A percentile compares a stretch with the other conserved stretches of the same genome.
These are phyloP conservation scores for Aspergillus steynii DNA, from an alignment of 495 filamentous ascomycete species.

Conservation along the genomic window DNA sequence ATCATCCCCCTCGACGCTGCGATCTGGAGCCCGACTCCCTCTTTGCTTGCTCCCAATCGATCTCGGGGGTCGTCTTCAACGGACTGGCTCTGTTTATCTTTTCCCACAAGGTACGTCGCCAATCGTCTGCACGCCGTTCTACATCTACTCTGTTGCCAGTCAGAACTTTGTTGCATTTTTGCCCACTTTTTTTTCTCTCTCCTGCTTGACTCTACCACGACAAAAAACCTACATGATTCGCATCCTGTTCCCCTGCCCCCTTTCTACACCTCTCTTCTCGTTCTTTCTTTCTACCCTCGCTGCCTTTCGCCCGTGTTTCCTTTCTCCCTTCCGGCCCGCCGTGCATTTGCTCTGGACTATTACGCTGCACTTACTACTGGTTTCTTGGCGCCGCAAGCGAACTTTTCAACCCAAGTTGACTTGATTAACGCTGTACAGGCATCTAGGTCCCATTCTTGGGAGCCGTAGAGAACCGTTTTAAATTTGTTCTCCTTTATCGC, in stretches of 20 bases:
- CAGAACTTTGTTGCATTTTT: conserved; percentile 1
- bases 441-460: conserved; percentile 30
- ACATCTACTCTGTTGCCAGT: conserved; percentile 3
- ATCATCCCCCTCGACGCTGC: background rate
- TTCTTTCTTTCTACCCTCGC: conserved; percentile 10
- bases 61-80: background rate
- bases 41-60: background rate
- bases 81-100: conserved; percentile 5
- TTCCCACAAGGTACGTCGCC: conserved; percentile 23
- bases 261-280: conserved; percentile 11
- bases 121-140: conserved; percentile 9
- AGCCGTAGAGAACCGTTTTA: conserved; percentile 2
- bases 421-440: conserved; percentile 32
- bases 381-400: conserved; percentile 49
- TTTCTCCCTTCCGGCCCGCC: conserved; percentile 14
- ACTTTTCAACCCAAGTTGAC: conserved; percentile 26
- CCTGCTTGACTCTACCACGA: background rate
- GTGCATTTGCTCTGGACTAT: conserved; percentile 20
- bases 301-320: conserved; percentile 11
- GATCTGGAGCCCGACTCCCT: background rate
- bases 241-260: conserved; percentile 1
- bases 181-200: background rate
- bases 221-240: background rate
- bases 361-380: conserved; percentile 36
- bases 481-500: conserved; percentile 9